Evolutionary conservation across 2,329 filamentous ascomycete species (phyloP).

Genomic region (Xylariaceae sp.): DNA sequence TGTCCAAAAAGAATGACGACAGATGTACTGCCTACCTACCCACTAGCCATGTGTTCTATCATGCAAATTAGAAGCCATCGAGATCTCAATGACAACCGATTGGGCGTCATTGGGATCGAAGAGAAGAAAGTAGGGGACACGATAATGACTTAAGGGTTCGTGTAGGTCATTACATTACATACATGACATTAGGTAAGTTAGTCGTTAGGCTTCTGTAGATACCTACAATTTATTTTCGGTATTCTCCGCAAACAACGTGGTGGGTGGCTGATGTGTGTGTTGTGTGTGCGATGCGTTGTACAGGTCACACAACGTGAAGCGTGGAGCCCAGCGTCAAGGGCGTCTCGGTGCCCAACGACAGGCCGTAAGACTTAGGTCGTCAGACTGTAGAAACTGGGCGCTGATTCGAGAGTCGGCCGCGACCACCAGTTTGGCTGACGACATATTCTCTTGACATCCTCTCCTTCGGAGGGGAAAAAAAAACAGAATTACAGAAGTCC

Average conservation of each 20-base stretch:
- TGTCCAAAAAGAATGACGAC: no score
- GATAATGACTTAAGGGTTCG: conserved; percentile 20
- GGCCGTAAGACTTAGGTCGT: conserved; percentile 34
- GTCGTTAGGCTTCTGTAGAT: no score
- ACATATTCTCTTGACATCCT: conserved; percentile 19
- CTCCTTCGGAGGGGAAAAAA: no score
- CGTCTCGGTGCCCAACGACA: conserved; percentile 49
- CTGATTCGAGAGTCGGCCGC: conserved; percentile 29
- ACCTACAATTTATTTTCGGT: no score
- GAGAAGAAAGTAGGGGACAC: conserved; percentile 19
- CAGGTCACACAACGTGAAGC: conserved; percentile 31
- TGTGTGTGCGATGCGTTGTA: conserved; percentile 47
- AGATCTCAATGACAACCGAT: no score
- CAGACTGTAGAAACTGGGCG: conserved; percentile 17
- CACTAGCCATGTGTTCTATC: no score
- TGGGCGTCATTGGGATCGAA: conserved; percentile 26
- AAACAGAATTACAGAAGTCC: no score
- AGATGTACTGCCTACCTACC: no score
- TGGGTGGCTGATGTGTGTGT: no score
- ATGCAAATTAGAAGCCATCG: no score
- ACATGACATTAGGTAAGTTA: no score
- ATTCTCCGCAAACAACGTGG: conserved; percentile 22
- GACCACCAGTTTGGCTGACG: conserved; percentile 26
- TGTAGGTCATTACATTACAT: conserved; percentile 27
- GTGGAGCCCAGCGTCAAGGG: conserved; percentile 40